Percentiles rank a stretch among this genome's conserved stretches.
Evolutionary conservation across 2,329 filamentous ascomycete genomes (phyloP).

Genomic region (Penicillium aurantiogriseum): DNA sequence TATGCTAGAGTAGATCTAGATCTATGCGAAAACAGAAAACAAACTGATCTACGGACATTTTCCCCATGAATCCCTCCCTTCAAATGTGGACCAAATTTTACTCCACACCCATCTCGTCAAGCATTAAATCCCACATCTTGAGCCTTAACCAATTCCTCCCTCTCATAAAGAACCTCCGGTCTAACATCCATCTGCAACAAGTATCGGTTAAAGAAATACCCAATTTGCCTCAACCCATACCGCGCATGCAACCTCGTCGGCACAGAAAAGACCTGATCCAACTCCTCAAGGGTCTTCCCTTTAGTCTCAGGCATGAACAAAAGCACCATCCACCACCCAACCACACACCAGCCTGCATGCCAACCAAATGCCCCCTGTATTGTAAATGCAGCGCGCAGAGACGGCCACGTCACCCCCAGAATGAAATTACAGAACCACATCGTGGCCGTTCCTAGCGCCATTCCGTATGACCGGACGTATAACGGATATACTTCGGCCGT

Average conservation of each 20-base stretch:
- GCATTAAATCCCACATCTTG: conserved; percentile 28
- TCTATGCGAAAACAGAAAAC: not conserved
- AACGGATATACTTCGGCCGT: conserved; percentile 66
- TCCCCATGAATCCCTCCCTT: not conserved
- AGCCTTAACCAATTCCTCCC: conserved; percentile 24
- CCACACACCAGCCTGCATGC: conserved; percentile 44
- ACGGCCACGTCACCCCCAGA: conserved; percentile 53
- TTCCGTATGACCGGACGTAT: conserved; percentile 61
- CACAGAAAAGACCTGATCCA: conserved; percentile 56
- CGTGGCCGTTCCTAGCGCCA: conserved; percentile 63
- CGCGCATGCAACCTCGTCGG: conserved; percentile 46
- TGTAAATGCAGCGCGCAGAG: conserved; percentile 48
- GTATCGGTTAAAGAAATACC: conserved; percentile 38
- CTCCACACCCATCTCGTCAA: conserved; percentile 1
- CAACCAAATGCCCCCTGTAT: conserved; percentile 55
- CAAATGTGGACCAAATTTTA: not conserved
- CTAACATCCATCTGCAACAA: conserved; percentile 41
- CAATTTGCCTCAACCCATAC: conserved; percentile 41
- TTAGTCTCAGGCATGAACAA: conserved; percentile 45
- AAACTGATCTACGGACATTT: too few species aligned
- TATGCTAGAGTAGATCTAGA: not conserved
- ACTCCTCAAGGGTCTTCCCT: conserved; percentile 45
- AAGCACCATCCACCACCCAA: conserved; percentile 48
- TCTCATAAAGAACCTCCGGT: conserved; percentile 38
- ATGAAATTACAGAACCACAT: conserved; percentile 60